Percentiles rank a stretch among this genome's conserved stretches.
These are phyloP conservation scores for Vitis labrusca DNA, from an alignment of 164 flowering plant genomes.

Conservation along the genomic window DNA sequence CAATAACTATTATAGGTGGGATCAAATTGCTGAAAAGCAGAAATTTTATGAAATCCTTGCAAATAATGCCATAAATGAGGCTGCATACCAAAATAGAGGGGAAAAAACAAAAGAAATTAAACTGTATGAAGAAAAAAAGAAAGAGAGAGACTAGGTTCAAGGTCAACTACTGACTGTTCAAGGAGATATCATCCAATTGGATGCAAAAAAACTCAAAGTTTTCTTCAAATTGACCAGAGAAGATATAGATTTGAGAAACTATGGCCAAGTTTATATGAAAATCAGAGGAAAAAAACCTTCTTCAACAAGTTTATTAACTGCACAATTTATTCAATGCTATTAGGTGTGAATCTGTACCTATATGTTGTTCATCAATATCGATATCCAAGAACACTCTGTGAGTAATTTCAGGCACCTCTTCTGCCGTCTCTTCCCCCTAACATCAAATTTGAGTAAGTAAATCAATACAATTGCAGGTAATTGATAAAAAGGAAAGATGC, in stretches of 20 bases:
- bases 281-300: neutral
- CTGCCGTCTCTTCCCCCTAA: constrained; percentile 57
- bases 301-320: neutral
- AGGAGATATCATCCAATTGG: neutral
- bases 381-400: constrained; percentile 92
- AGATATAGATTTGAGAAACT: neutral
- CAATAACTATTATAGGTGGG: too few relatives aligned
- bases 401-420: constrained; percentile 72
- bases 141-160: neutral
- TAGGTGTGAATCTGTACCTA: constrained; percentile 44
- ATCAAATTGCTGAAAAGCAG: too few relatives aligned
- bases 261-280: neutral
- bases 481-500: neutral
- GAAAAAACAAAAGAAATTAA: too few relatives aligned
- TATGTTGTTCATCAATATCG: constrained; percentile 77
- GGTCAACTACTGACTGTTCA: neutral
- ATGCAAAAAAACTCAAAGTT: neutral
- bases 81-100: too few relatives aligned
- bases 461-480: neutral
- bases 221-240: neutral
- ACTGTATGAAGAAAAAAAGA: too few relatives aligned
- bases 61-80: too few relatives aligned
- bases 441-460: constrained; percentile 5
- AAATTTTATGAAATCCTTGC: too few relatives aligned
- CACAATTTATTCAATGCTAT: neutral